These are phyloP conservation scores for Gnomoniopsis smithogilvyi DNA, from an alignment of 2,329 filamentous ascomycete species.

Conservation along the genomic window DNA sequence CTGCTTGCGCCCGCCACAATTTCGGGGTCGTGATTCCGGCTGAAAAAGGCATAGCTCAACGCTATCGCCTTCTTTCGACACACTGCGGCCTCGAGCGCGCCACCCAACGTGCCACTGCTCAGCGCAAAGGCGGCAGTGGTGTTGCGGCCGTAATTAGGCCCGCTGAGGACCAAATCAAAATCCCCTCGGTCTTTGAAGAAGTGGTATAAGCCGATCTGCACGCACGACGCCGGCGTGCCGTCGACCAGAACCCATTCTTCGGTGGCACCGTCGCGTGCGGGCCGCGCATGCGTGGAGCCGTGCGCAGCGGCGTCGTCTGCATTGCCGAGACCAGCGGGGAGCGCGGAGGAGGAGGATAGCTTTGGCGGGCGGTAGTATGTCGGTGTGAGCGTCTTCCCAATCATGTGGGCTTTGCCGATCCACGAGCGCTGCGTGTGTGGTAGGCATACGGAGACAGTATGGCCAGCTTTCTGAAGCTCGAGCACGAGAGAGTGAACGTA, in stretches of 20 bases:
- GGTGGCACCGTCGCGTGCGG: conserved; percentile 45
- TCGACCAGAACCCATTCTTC: conserved; percentile 83
- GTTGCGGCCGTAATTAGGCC: conserved; percentile 82
- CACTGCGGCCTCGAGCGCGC: conserved; percentile 72
- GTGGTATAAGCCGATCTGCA: conserved; percentile 79
- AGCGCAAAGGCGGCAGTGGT: conserved; percentile 77
- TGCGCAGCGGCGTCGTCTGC: conserved; percentile 55
- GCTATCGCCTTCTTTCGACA: conserved; percentile 73
- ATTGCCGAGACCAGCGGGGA: conserved; percentile 35
- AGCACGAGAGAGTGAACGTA: conserved; percentile 74
- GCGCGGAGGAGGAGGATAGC: conserved; percentile 30
- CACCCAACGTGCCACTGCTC: conserved; percentile 74
- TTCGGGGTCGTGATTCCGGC: conserved; percentile 74
- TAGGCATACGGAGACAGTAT: conserved; percentile 86
- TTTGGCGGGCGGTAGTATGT: conserved; percentile 74
- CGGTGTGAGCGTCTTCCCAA: conserved; percentile 82
- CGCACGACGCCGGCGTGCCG: conserved; percentile 76
- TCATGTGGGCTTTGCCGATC: conserved; percentile 98
- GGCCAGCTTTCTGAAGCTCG: conserved; percentile 69
- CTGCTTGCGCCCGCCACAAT: conserved; percentile 76
- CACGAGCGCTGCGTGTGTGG: conserved; percentile 91
- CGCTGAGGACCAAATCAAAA: conserved; percentile 73
- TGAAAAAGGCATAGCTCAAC: conserved; percentile 86
- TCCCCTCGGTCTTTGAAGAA: conserved; percentile 70
- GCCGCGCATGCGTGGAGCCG: conserved; percentile 62